Percentiles rank a stretch among this genome's conserved stretches.
Conservation (phyloP, 2,329 filamentous ascomycete species). For the Gremmenia infestans region DNA sequence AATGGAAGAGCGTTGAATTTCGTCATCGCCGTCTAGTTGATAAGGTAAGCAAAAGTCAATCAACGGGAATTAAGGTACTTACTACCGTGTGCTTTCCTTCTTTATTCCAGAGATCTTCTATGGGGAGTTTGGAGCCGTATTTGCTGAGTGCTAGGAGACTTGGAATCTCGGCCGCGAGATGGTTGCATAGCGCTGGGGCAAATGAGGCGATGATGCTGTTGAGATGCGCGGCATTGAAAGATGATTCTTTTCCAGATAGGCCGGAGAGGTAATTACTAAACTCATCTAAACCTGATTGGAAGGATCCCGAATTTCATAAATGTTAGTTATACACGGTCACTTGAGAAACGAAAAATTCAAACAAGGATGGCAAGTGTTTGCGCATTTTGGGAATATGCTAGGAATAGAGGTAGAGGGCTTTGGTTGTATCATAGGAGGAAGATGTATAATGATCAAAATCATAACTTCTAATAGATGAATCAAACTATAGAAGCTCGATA, state of each 20-base stretch:
- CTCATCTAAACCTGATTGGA: constrained; percentile 7
- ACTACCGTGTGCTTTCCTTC: constrained; percentile 26
- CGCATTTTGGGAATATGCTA: no score
- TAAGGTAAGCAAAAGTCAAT: constrained; percentile 45
- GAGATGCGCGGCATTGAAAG: constrained; percentile 22
- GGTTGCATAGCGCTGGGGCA: constrained; percentile 20
- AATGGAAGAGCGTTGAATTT: constrained; percentile 54
- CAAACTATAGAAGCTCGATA: no score
- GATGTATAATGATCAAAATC: no score
- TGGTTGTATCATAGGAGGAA: no score
- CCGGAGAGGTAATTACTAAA: constrained; percentile 7
- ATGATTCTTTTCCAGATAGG: constrained; percentile 5
- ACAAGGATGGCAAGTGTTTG: background rate
- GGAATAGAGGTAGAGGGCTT: no score
- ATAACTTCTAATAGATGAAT: no score
- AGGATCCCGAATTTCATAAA: constrained; percentile 4
- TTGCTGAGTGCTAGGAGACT: constrained; percentile 22
- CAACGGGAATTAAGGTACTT: background rate
- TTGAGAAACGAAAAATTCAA: no score
- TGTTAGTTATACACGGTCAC: no score
- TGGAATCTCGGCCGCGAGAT: constrained; percentile 28
- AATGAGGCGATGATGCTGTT: constrained; percentile 29
- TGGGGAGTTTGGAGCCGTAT: constrained; percentile 23
- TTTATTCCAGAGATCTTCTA: constrained; percentile 18
- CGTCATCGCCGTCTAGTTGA: constrained; percentile 53